Conservation (phyloP, 805 yeast genomes). For the Wickerhamiella sorbophila region DNA sequence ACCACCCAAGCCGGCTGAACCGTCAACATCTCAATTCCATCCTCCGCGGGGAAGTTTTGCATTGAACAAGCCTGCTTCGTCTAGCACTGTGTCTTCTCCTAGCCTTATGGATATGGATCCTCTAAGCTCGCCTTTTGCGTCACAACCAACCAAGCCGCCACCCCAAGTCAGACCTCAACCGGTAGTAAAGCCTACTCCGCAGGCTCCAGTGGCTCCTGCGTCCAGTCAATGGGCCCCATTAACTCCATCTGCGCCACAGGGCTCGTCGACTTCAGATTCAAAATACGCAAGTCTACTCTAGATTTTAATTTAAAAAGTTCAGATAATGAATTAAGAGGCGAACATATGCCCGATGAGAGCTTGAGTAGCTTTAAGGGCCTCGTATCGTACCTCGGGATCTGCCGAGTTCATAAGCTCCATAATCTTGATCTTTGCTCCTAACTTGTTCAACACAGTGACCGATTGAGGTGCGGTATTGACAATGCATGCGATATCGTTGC, state of each 20-base stretch:
- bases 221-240: not conserved
- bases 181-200: not conserved
- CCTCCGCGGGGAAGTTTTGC: constrained; percentile 1
- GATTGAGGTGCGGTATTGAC: constrained; percentile 51
- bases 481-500: constrained; percentile 52
- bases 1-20: not conserved
- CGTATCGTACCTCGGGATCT: constrained; percentile 81
- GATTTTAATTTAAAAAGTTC: not conserved
- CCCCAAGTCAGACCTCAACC: not conserved
- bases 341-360: constrained; percentile 75
- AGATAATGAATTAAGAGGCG: constrained; percentile 20
- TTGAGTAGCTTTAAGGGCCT: constrained; percentile 93
- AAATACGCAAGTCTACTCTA: constrained; percentile 1
- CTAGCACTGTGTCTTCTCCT: not conserved
- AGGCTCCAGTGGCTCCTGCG: not conserved
- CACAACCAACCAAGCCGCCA: too few relatives aligned
- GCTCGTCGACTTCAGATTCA: not conserved
- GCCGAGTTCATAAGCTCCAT: constrained; percentile 73
- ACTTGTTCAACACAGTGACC: constrained; percentile 36
- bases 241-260: not conserved
- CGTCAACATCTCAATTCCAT: not conserved
- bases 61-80: not conserved
- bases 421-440: constrained; percentile 58
- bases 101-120: not conserved
- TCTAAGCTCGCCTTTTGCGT: not conserved